Base-by-base conservation (phyloP, 2,329 filamentous ascomycete genomes). In the Cladosporium sp. region DNA sequence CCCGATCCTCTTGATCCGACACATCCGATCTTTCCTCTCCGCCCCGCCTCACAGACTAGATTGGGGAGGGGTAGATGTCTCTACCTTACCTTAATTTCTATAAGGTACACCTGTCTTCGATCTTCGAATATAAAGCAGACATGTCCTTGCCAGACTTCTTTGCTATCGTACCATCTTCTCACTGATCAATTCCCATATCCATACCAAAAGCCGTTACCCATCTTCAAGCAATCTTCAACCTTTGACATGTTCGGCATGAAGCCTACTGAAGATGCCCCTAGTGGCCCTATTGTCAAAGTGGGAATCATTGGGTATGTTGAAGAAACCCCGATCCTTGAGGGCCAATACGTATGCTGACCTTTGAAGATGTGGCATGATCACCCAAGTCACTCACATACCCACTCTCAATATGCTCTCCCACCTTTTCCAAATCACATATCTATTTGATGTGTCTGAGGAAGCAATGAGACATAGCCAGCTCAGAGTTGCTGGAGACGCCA, bases 331-430 rank as follows among this genome's bases (percentile, higher is more conserved):
- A n/a, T 4, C 12, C 36, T 4, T 8, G n/a, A n/a, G n/a, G n/a
- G n/a, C n/a, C n/a, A n/a, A n/a, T n/a, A n/a, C n/a, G n/a, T n/a
- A 29, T 17, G 3, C 20, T 42, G 11, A 29, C 12, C 4, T 29
- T 7, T 5, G 7, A 6, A 44, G 42, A 4, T 36, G 42, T 17
- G 42, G 30, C 43, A 53, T 51, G 56, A 68, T 79, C 36, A 67
- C 70, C 24, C 73, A 81, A 62, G 73, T 77, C 19, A 69, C 72
- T 17, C 78, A 81, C 59, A 70, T 81, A 4, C 76, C 75, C 1
- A 72, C 68, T 5, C 56, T 80, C 11, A 64, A 64, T 43, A 66
- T 66, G 17, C 63, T 78, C 36, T 62, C 69, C 50, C 20, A 47
- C 18, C 37, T 41, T 2, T 52, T 52, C 27, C 50, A 52, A n/a